These are phyloP conservation scores for Aphanocladium album DNA, from an alignment of 2,329 filamentous ascomycete species.

Conservation along the genomic window DNA sequence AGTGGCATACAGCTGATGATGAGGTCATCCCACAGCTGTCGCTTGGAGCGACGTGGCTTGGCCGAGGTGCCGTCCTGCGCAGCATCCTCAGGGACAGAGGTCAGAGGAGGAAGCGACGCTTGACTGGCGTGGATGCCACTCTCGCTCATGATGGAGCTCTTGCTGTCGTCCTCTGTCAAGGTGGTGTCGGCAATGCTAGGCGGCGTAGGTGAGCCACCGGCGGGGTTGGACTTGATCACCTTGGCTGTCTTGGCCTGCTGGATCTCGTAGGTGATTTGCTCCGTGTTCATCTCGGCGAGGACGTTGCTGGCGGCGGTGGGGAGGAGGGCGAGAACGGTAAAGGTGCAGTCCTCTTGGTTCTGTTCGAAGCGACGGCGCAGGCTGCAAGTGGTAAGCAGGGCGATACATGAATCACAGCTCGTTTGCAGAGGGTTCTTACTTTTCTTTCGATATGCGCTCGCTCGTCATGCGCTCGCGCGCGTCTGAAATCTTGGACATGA, in stretches of 20 bases:
- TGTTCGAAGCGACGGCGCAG: conserved; percentile 94
- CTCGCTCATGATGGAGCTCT: conserved; percentile 77
- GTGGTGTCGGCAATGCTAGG: conserved; percentile 64
- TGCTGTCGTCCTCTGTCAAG: conserved; percentile 75
- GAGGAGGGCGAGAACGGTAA: conserved; percentile 91
- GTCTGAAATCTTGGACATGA: conserved; percentile 84
- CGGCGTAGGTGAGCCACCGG: conserved; percentile 49
- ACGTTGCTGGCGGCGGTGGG: conserved; percentile 90
- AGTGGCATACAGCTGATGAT: conserved; percentile 80
- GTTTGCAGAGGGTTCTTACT: conserved; percentile 52
- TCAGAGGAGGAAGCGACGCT: conserved; percentile 50
- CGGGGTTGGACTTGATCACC: conserved; percentile 50
- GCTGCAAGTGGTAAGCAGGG: conserved; percentile 42
- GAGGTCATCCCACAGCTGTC: conserved; percentile 94
- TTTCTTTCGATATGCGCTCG: conserved; percentile 93
- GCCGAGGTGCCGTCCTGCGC: conserved; percentile 32
- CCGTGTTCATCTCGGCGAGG: conserved; percentile 80
- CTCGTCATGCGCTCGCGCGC: conserved; percentile 94
- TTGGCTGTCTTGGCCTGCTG: conserved; percentile 84
- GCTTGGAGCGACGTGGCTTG: conserved; percentile 70
- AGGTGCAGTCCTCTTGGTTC: conserved; percentile 98
- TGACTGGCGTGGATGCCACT: conserved; percentile 82
- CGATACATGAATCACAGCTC: not conserved
- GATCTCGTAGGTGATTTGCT: conserved; percentile 87
- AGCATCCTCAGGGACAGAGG: conserved; percentile 23